Percentiles rank a stretch among this genome's conserved stretches.
phyloP scores from a whole-genome alignment of 768 basidiomycete genomes.

The Dacryopinax spathularia region DNA sequence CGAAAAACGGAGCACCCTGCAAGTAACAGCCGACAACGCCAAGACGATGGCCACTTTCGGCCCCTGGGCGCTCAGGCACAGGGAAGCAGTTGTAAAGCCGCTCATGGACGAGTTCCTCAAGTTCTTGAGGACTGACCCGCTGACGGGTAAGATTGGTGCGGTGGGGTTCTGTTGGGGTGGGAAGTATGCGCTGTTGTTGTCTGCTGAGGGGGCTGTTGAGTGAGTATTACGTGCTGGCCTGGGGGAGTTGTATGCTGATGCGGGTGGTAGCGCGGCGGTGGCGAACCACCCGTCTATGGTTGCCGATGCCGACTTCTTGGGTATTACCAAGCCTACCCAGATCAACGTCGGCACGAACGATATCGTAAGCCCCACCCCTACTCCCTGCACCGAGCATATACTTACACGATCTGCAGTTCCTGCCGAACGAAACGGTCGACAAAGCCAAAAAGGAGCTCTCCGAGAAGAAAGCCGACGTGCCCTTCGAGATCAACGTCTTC shows the following conservation, averaged over 20 bases:
- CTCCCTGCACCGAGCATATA: neutral
- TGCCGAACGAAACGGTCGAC: neutral
- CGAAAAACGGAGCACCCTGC: conserved; percentile 14
- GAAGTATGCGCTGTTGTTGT: conserved; percentile 14
- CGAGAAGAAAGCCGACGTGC: neutral
- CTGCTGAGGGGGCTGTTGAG: neutral
- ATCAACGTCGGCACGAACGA: conserved; percentile 21
- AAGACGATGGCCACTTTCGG: conserved; percentile 21
- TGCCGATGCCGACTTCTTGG: conserved; percentile 17
- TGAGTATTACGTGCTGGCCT: too few species aligned
- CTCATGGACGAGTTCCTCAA: conserved; percentile 22
- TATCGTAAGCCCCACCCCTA: conserved; percentile 4
- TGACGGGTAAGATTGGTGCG: conserved; percentile 20
- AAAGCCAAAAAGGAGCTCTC: neutral
- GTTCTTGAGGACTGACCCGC: conserved; percentile 19
- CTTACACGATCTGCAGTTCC: neutral
- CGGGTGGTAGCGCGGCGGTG: conserved; percentile 15
- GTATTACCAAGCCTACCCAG: conserved; percentile 17
- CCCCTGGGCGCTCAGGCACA: conserved; percentile 22
- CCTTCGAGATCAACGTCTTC: conserved; percentile 15
- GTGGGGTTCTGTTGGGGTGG: conserved; percentile 27
- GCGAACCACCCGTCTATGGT: conserved; percentile 22
- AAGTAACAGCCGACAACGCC: conserved; percentile 14
- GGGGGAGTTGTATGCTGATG: too few species aligned
- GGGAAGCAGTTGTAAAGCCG: conserved; percentile 23